phyloP scores from a whole-genome alignment of 257 asterid species.

The Agastache rugosa region DNA sequence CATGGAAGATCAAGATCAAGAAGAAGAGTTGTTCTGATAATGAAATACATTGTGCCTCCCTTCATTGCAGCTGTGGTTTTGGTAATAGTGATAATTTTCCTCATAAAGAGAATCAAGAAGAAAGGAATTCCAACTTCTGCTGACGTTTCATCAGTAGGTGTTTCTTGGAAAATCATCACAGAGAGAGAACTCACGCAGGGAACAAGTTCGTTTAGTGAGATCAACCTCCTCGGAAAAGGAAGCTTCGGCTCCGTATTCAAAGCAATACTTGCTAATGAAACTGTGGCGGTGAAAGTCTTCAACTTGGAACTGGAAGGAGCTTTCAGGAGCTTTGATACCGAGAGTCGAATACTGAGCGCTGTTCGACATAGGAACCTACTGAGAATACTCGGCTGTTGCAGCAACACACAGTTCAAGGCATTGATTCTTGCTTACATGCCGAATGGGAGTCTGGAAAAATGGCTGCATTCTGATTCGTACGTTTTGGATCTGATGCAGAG shows the following conservation, averaged over 20 bases:
- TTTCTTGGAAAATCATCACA: not conserved
- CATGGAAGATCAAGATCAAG: not conserved
- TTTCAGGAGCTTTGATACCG: not conserved
- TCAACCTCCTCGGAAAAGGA: conserved; percentile 26
- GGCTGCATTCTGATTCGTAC: not conserved
- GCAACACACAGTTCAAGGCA: conserved; percentile 16
- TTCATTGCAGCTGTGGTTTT: not conserved
- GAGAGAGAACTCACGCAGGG: not conserved
- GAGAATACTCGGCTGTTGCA: conserved; percentile 24
- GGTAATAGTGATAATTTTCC: not conserved
- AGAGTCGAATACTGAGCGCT: conserved; percentile 6
- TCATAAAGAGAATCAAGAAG: not conserved
- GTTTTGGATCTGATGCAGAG: not conserved
- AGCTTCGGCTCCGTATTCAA: conserved; percentile 22
- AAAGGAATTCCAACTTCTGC: not conserved
- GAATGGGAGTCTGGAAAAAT: conserved; percentile 22
- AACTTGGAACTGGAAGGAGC: conserved; percentile 7
- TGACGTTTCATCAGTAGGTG: not conserved
- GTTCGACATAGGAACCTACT: conserved; percentile 30
- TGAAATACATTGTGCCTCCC: not conserved
- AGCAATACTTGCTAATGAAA: not conserved
- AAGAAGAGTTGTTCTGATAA: not conserved
- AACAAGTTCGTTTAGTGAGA: conserved; percentile 1
- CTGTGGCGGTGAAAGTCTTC: conserved; percentile 32
- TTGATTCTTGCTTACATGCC: conserved; percentile 30